These are phyloP conservation scores for Colletotrichum scovillei DNA, from an alignment of 2,329 filamentous ascomycete species.

Conservation along the genomic window DNA sequence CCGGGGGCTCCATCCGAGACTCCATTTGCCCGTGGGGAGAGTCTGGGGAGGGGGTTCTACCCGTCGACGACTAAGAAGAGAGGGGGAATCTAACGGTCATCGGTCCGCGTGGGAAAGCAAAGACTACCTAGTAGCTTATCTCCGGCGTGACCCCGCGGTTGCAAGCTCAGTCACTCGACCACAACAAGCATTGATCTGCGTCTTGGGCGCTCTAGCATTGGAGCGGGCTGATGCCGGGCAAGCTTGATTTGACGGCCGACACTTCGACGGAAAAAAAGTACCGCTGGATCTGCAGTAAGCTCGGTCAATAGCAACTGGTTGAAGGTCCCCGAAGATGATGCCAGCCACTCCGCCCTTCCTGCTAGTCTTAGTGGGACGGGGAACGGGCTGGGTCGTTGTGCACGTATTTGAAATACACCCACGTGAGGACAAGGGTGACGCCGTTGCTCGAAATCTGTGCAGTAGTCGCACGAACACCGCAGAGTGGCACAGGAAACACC, in stretches of 20 bases:
- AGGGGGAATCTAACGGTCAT: neutral
- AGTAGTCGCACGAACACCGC: neutral
- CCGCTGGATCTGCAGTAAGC: neutral
- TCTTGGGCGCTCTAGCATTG: no score
- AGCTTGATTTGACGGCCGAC: neutral
- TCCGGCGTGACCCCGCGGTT: neutral
- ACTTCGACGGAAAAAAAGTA: neutral
- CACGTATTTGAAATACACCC: neutral
- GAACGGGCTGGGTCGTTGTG: neutral
- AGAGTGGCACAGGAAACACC: neutral
- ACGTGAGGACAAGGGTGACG: constrained; percentile 14
- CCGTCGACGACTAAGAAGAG: no score
- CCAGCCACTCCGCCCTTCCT: no score
- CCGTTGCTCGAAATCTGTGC: constrained; percentile 17
- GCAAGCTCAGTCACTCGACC: neutral
- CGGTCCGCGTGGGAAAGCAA: neutral
- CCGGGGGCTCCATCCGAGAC: neutral
- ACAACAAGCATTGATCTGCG: neutral
- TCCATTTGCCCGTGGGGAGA: neutral
- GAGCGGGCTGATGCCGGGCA: neutral
- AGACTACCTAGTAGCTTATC: neutral
- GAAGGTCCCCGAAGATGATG: neutral
- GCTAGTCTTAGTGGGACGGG: neutral
- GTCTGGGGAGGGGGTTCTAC: neutral
- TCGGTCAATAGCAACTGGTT: neutral